Evolutionary conservation across 1,284 basidiomycete genomes (phyloP).

Genomic region (Sphaerobolus stellatus): DNA sequence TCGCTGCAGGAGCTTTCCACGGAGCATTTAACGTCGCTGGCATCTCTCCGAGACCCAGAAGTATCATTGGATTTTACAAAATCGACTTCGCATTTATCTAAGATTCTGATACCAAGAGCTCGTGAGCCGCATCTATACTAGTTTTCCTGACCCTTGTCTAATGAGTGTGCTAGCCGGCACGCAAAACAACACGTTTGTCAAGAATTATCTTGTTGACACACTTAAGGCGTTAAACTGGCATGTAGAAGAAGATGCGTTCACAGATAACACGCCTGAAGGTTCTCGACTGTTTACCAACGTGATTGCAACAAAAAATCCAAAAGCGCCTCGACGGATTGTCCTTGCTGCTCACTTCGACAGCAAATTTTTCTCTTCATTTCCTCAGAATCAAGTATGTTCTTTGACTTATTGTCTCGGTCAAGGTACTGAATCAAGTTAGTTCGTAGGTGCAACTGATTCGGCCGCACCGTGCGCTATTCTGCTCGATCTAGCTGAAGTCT

Average conservation of each 20-base stretch:
- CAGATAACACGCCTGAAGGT: slow-evolving; percentile 82
- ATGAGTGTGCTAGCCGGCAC: slow-evolving; percentile 56
- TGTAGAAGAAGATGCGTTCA: slow-evolving; percentile 80
- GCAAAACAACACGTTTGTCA: slow-evolving; percentile 75
- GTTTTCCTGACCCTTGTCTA: slow-evolving; percentile 13
- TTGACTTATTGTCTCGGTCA: no score
- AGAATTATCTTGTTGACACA: slow-evolving; percentile 70
- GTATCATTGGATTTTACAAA: slow-evolving; percentile 64
- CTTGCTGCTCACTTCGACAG: slow-evolving; percentile 95
- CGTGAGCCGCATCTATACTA: slow-evolving; percentile 48
- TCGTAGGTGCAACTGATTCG: slow-evolving; percentile 96
- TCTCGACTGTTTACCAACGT: slow-evolving; percentile 83
- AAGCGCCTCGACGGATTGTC: slow-evolving; percentile 80
- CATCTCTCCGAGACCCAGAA: slow-evolving; percentile 57
- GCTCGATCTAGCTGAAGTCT: slow-evolving; percentile 81
- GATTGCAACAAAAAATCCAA: slow-evolving; percentile 90
- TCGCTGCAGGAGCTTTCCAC: slow-evolving; percentile 50
- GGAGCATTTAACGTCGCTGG: slow-evolving; percentile 51
- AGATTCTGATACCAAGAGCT: slow-evolving; percentile 78
- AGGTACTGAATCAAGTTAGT: no score
- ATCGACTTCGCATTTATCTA: slow-evolving; percentile 72
- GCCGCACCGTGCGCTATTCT: slow-evolving; percentile 95
- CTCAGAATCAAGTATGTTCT: slow-evolving; percentile 75
- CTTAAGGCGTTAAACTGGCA: slow-evolving; percentile 80
- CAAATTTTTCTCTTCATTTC: slow-evolving; percentile 79